Base-by-base conservation (phyloP, 1,284 basidiomycete genomes). In the Coriolopsis trogii region DNA sequence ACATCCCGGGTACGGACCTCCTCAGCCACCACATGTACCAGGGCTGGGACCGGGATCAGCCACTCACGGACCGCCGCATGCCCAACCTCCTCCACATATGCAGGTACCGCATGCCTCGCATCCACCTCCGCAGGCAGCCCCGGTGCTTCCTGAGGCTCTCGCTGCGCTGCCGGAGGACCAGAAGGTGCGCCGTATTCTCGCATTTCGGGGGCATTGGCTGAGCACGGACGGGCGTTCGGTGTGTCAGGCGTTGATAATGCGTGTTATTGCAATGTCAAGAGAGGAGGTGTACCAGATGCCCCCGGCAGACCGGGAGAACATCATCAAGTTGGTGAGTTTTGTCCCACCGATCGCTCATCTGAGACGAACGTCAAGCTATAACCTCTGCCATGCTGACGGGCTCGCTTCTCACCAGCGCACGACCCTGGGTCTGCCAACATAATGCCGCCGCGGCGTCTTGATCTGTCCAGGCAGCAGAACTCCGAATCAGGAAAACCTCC, bases 241-340 rank as follows among this genome's bases (percentile, higher is more conserved):
- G n/a, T n/a, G n/a, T n/a, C 51, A 88, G 85, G 79, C 80, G 23
- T 76, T 88, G 64, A 82, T 89, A 21, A 75, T 87, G 72, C 79
- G 80, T 40, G 80, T 89, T 8, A 64, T 89, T 42, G 73, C 79
- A 15, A 86, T 89, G 85, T 84, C 84, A 1, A 80, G 82, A 3
- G 87, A 89, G 42, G 83, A 89, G 62, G 80, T 89, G 47, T 78
- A 80, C 50, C 70, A 71, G 61, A 68, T 89, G 24, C 80, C 85
- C 4, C 80, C 81, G 1, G 67, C 74, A 2, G 85, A 89, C 58
- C 73, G 86, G 24, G 73, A 80, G 30, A 84, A 79, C 45, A 82
- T 86, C 59, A 77, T 88, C 51, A 85, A 89, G 67, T 70, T 89
- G 63, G 87, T 88, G 40, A 55, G 81, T 74, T 24, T 9, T n/a